phyloP scores from a whole-genome alignment of 805 yeast genomes.

The Wickerhamomyces strasburgensis region DNA sequence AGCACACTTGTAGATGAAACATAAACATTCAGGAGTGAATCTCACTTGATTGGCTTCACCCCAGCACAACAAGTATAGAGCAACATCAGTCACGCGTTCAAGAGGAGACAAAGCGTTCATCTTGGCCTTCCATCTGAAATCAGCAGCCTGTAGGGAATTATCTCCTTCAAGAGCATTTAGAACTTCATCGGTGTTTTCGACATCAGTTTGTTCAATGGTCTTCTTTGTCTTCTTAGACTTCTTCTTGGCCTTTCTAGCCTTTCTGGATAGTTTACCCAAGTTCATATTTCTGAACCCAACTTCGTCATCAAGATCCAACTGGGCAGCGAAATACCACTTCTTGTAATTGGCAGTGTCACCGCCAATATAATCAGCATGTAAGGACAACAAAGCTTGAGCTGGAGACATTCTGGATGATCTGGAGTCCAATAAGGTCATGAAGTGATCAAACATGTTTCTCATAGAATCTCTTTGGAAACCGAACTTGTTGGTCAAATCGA shows the following conservation, averaged over 20 bases:
- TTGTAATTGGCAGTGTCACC: constrained; percentile 83
- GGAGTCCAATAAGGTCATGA: constrained; percentile 79
- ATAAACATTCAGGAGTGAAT: constrained; percentile 83
- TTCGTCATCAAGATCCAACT: constrained; percentile 78
- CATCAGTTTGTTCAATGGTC: constrained; percentile 58
- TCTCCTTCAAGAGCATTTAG: constrained; percentile 73
- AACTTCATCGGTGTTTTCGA: constrained; percentile 55
- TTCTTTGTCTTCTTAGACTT: constrained; percentile 72
- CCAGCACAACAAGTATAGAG: constrained; percentile 73
- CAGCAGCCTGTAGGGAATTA: constrained; percentile 78
- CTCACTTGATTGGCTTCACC: constrained; percentile 94
- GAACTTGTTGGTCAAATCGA: constrained; percentile 75
- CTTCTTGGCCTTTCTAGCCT: constrained; percentile 76
- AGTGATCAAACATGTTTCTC: constrained; percentile 88
- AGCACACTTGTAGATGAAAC: constrained; percentile 95
- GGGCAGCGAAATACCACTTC: constrained; percentile 88
- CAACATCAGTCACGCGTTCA: constrained; percentile 74
- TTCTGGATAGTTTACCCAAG: constrained; percentile 68
- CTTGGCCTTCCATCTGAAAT: constrained; percentile 75
- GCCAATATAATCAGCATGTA: constrained; percentile 86
- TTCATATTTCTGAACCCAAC: constrained; percentile 80
- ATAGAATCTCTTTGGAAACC: constrained; percentile 91
- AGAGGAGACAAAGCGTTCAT: constrained; percentile 70
- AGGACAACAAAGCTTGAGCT: constrained; percentile 73
- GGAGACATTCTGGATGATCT: constrained; percentile 88